Evolutionary conservation across 179 eudicot species (phyloP).

Genomic region (Actinidia polygama): DNA sequence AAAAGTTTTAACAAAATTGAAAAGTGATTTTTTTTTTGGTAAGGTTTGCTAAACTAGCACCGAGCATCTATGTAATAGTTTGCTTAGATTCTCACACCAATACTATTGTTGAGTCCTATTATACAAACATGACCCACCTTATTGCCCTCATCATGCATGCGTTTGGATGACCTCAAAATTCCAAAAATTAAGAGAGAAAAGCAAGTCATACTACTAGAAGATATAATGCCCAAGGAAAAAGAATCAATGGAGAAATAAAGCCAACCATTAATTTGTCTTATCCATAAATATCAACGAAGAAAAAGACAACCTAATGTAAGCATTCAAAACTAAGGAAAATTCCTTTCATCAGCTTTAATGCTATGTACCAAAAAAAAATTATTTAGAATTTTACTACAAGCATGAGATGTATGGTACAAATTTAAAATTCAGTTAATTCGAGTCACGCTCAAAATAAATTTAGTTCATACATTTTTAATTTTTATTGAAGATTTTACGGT

Average conservation of each 20-base stretch:
- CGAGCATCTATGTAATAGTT: background rate
- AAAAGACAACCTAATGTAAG: background rate
- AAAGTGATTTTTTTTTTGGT: no score
- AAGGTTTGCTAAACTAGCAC: background rate
- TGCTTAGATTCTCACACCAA: background rate
- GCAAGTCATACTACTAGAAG: background rate
- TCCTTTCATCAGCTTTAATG: background rate
- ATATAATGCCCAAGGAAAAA: background rate
- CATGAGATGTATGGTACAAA: no score
- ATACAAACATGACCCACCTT: background rate
- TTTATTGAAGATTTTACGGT: no score
- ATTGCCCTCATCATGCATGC: background rate
- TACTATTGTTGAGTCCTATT: background rate
- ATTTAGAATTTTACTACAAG: background rate
- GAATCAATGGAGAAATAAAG: background rate
- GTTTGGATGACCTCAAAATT: constrained; percentile 11
- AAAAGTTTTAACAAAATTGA: no score
- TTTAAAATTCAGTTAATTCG: no score
- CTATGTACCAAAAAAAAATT: no score
- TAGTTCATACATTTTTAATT: no score
- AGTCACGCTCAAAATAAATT: no score
- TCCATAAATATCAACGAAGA: background rate
- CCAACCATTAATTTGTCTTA: background rate
- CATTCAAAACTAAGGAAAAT: background rate
- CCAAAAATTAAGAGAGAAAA: background rate